Base-by-base conservation (phyloP, 192 early-diverging fungal species). In the Spinellus fusiger region DNA sequence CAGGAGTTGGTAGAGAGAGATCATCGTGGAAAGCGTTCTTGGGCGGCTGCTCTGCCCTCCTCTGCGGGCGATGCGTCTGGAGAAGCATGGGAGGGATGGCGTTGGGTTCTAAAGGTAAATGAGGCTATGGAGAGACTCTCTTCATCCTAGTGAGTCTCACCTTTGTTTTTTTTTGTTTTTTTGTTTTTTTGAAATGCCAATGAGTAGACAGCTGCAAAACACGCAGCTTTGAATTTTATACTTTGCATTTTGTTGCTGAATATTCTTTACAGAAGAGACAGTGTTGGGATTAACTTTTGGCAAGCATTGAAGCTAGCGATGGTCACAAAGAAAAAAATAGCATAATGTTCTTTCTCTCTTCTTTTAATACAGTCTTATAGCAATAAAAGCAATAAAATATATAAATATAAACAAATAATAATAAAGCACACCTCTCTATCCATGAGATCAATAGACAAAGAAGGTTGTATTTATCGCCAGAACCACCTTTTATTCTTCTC, bases 101-200 rank as follows among this genome's bases (percentile, higher is more conserved):
- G 48, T 40, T 67, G 65, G 71, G 65, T 64, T 1, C 25, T 61
- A 33, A 68, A 64, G 60, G 60, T 66, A 71, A 49, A 31, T 16
- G 6, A 29, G 46, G 29, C 29, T 25, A 53, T 29, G 16, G 2
- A 25, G 6, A 12, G 16, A 20, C 5, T 22, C 40, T 13, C 22
- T 28, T 51, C 28, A 26, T n/a, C 28, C 50, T 26, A 33, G n/a
- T 46, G 10, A 32, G 49, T 18, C 2, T 32, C 28, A 53, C 4
- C 20, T 1, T 32, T 48, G 7, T 27, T 49, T 49, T 10, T 49
- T 16, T 29, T 50, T 47, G 10, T 52, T 35, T 5, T 53, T 40
- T 59, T 38, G 33, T 40, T 18, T 15, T 54, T 35, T 25, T 15
- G 35, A 28, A 29, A 15, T 13, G 7, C 13, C 27, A 28, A 1